phyloP scores from a whole-genome alignment of 495 filamentous ascomycete genomes.

The Penicillium chermesinum region DNA sequence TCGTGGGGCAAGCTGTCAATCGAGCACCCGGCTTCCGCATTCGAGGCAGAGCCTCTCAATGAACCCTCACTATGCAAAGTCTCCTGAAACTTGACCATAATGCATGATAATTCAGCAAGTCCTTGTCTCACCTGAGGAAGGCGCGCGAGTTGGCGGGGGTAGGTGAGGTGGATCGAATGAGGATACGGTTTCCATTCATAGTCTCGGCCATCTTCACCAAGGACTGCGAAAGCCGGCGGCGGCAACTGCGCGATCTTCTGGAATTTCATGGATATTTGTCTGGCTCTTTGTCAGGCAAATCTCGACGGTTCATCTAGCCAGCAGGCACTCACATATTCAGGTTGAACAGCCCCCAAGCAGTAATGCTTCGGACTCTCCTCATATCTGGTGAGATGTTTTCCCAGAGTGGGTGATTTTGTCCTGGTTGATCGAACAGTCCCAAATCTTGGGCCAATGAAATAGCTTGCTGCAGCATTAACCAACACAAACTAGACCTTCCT shows the following conservation, averaged over 20 bases:
- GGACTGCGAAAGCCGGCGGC: constrained; percentile 16
- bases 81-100: constrained; percentile 23
- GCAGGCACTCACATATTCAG: constrained; percentile 26
- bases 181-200: constrained; percentile 38
- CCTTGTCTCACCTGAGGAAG: constrained; percentile 26
- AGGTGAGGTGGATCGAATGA: constrained; percentile 30
- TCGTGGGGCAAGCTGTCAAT: too few species aligned
- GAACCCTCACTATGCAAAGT: constrained; percentile 26
- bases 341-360: constrained; percentile 35
- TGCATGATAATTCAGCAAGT: constrained; percentile 21
- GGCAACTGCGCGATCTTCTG: constrained; percentile 18
- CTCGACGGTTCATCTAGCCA: not conserved
- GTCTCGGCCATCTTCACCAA: constrained; percentile 16
- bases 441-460: constrained; percentile 32
- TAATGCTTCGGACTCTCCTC: constrained; percentile 21
- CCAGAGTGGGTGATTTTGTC: constrained; percentile 2
- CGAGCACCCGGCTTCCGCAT: too few species aligned
- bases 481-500: constrained; percentile 27
- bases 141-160: constrained; percentile 25
- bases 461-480: constrained; percentile 33
- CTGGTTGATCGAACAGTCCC: constrained; percentile 23
- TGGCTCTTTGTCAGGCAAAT: constrained; percentile 3
- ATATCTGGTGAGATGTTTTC: constrained; percentile 14
- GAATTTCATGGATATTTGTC: constrained; percentile 32
- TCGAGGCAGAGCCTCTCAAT: too few species aligned